Percentiles rank a stretch among this genome's conserved stretches.
Evolutionary conservation across 2,329 filamentous ascomycete species (phyloP).

Genomic region (Polychaeton citri): DNA sequence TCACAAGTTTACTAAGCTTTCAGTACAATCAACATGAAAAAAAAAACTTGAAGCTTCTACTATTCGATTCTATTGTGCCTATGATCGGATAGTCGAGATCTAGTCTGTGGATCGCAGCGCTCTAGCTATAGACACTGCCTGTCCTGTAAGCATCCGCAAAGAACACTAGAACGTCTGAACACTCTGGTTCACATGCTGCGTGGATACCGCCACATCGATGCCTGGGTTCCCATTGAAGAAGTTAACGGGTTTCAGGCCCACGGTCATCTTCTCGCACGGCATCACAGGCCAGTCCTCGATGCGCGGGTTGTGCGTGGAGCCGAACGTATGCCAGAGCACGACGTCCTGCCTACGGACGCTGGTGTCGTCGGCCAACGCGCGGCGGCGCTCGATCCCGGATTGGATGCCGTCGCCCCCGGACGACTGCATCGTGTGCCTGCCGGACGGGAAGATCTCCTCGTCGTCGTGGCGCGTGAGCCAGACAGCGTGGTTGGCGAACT

Average conservation of each 20-base stretch:
- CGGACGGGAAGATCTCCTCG: conserved; percentile 37
- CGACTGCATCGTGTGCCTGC: conserved; percentile 33
- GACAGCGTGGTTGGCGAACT: conserved; percentile 38
- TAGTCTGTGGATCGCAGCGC: no score
- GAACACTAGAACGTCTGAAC: no score
- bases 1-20: no score
- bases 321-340: conserved; percentile 38
- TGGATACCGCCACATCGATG: conserved; percentile 34
- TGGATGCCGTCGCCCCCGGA: conserved; percentile 22
- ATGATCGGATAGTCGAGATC: no score
- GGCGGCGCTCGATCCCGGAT: neutral
- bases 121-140: no score
- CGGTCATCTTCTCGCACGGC: conserved; percentile 34
- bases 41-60: no score
- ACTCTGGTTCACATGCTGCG: neutral
- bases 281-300: conserved; percentile 40
- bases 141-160: no score
- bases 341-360: conserved; percentile 32
- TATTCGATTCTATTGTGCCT: no score
- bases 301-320: conserved; percentile 39
- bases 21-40: no score
- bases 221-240: conserved; percentile 42
- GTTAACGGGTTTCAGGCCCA: conserved; percentile 37
- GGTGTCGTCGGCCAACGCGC: conserved; percentile 31
- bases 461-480: conserved; percentile 43